Evolutionary conservation across 2,329 filamentous ascomycete genomes (phyloP), one percentile per base, ranked within the genome.

Genomic region (Claviceps arundinis): DNA sequence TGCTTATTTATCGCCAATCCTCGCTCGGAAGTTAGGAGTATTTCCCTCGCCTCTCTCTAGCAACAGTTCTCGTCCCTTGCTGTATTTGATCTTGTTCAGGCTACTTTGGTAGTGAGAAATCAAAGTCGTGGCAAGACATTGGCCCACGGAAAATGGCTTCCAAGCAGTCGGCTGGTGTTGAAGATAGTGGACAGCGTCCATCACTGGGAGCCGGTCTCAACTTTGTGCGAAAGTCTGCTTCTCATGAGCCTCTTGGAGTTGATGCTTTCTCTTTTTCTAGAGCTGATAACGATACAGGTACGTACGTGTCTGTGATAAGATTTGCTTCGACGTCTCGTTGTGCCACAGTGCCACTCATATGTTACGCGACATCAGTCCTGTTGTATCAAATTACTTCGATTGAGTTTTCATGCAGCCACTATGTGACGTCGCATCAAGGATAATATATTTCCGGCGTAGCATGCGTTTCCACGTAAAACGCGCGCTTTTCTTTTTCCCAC

Each of bases 181-280:
- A 34, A 34, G 30, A 34, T 17, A 44, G 4, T 40, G 40, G 40
- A 17, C 37, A 38, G 24, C 37, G 30, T 19, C 47, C 47, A 34
- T 50, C 48, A n/a, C 43, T 51, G 16, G 48, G 49, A 40, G 52
- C 44, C 22, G 52, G 45, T 22, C 46, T 54, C 38, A 52, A 30
- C 24, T 50, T 46, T 4, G 50, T 57, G 48, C 50, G 54, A 40
- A 58, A 53, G 38, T 49, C 52, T 6, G 51, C 55, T 17, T 58
- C 56, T 24, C 55, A 53, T 48, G 55, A 58, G 43, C 55, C 56
- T 26, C 51, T 58, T 37, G 26, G 48, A 24, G 45, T 46, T 14
- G 53, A 54, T 2, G 40, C 37, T 6, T 17, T 52, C 7, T 26
- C 47, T 34, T 54, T 44, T 1, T 57, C 55, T 16, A 51, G 51